A percentile compares a stretch with the other conserved stretches of the same genome.
These are phyloP conservation scores for Brassica balearica DNA, from an alignment of 441 rosid species.

Conservation along the genomic window DNA sequence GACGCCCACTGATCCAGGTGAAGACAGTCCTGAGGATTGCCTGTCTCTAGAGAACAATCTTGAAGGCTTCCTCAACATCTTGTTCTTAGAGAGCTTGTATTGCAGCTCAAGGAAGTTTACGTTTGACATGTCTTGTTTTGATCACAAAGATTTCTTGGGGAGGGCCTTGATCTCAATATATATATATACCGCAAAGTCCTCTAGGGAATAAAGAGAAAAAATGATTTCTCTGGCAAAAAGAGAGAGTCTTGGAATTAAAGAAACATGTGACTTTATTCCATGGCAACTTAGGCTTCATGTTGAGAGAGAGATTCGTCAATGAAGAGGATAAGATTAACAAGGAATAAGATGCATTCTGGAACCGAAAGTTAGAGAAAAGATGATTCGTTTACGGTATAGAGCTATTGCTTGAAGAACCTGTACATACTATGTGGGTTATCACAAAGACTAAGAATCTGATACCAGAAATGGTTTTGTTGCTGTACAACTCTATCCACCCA, in stretches of 20 bases:
- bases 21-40: slow-evolving; percentile 55
- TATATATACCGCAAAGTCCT: slow-evolving; percentile 11
- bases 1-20: slow-evolving; percentile 35
- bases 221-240: slow-evolving; percentile 9
- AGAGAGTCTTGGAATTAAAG: slow-evolving; percentile 34
- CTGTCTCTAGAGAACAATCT: slow-evolving; percentile 63
- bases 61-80: slow-evolving; percentile 59
- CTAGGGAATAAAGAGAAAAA: neutral
- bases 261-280: slow-evolving; percentile 38
- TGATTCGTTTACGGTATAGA: slow-evolving; percentile 13
- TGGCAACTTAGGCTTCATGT: slow-evolving; percentile 25
- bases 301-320: slow-evolving; percentile 18
- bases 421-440: slow-evolving; percentile 14
- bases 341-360: slow-evolving; percentile 26
- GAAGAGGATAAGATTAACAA: slow-evolving; percentile 38
- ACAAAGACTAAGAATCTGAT: slow-evolving; percentile 33
- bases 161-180: neutral
- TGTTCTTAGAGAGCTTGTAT: slow-evolving; percentile 68
- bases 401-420: neutral
- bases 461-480: slow-evolving; percentile 16
- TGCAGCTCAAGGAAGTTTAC: slow-evolving; percentile 69
- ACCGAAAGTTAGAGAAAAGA: slow-evolving; percentile 27
- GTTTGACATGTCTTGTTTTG: slow-evolving; percentile 48
- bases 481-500: slow-evolving; percentile 11
- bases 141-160: neutral